Evolutionary conservation across 2,329 filamentous ascomycete genomes (phyloP).

Genomic region (Pezicula radicicola): DNA sequence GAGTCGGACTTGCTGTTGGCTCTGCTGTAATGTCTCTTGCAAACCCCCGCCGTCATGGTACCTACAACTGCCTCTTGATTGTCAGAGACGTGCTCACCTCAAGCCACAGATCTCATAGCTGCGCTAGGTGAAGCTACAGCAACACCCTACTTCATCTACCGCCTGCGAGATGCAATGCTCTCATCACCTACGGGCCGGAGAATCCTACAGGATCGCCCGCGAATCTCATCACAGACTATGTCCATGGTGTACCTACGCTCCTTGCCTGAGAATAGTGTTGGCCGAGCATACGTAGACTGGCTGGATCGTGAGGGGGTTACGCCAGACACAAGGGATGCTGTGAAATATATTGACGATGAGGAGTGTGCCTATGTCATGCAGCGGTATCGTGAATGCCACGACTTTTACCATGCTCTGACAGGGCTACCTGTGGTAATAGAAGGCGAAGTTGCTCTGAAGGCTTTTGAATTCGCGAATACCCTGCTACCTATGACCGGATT

Average conservation of each 20-base stretch:
- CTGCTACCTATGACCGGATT: constrained; percentile 92
- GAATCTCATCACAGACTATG: constrained; percentile 73
- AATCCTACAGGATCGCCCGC: constrained; percentile 85
- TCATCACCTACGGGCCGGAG: constrained; percentile 77
- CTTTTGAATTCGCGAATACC: constrained; percentile 95
- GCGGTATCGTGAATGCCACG: constrained; percentile 93
- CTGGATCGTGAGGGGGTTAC: constrained; percentile 92
- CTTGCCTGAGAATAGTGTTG: constrained; percentile 72
- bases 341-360: constrained; percentile 89
- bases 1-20: constrained; percentile 65
- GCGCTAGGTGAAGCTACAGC: constrained; percentile 92
- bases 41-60: constrained; percentile 78
- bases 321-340: constrained; percentile 78
- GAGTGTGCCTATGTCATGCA: constrained; percentile 99
- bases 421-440: constrained; percentile 89
- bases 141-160: constrained; percentile 91
- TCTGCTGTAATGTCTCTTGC: constrained; percentile 62
- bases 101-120: constrained; percentile 78
- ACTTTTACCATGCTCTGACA: constrained; percentile 95
- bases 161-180: constrained; percentile 91
- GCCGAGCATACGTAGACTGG: constrained; percentile 82
- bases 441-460: constrained; percentile 95
- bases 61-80: constrained; percentile 1
- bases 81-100: constrained; percentile 2
- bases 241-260: constrained; percentile 65